These are phyloP conservation scores for Emericellopsis terricola DNA, from an alignment of 495 filamentous ascomycete genomes.

Conservation along the genomic window DNA sequence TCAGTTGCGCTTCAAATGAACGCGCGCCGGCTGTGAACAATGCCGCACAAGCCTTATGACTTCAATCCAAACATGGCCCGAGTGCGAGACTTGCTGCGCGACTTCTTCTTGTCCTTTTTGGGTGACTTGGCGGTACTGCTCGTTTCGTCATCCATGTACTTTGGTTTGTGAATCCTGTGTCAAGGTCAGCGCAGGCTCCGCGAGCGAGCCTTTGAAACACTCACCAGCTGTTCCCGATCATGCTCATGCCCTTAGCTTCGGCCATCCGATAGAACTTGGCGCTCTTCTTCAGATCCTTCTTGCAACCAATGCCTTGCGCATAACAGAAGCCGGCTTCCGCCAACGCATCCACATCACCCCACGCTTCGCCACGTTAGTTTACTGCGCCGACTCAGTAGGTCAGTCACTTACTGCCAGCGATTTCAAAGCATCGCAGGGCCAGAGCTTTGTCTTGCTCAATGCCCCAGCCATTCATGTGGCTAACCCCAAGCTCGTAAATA, in stretches of 20 bases:
- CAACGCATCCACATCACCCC: slow-evolving; percentile 94
- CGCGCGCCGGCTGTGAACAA: too few species aligned
- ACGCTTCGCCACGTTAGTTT: slow-evolving; percentile 28
- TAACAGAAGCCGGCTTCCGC: slow-evolving; percentile 81
- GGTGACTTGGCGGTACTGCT: slow-evolving; percentile 5
- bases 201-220: too few species aligned
- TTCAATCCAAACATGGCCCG: slow-evolving; percentile 22
- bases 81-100: slow-evolving; percentile 26
- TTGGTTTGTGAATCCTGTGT: slow-evolving; percentile 87
- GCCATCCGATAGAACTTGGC: slow-evolving; percentile 81
- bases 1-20: too few species aligned
- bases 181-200: too few species aligned
- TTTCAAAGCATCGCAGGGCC: slow-evolving; percentile 86
- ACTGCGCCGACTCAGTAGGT: neutral
- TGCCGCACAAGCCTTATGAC: too few species aligned
- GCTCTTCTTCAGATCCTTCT: slow-evolving; percentile 91
- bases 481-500: slow-evolving; percentile 92
- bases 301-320: slow-evolving; percentile 67
- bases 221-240: slow-evolving; percentile 96
- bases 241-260: slow-evolving; percentile 82
- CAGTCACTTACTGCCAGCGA: slow-evolving; percentile 57
- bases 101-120: slow-evolving; percentile 9
- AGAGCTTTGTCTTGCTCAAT: slow-evolving; percentile 80
- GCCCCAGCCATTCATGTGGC: slow-evolving; percentile 95
- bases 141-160: slow-evolving; percentile 52